Evolutionary conservation across 1,139 yeast genomes (phyloP), one percentile per base, ranked within the genome.

Genomic region (Zygotorulaspora mrakii): DNA sequence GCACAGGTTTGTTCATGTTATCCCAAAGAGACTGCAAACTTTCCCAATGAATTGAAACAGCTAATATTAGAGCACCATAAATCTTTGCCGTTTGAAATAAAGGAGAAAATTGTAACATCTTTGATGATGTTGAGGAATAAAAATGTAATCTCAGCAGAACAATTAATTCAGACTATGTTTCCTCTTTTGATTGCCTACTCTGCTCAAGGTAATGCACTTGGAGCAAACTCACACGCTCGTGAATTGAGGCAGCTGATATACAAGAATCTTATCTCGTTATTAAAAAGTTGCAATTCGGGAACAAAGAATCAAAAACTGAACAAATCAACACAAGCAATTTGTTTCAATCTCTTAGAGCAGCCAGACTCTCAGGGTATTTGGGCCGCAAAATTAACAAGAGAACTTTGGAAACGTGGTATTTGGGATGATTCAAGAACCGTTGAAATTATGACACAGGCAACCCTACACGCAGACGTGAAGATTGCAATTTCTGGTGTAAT

Each of bases 391-490:
- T 70, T 91, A 41, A 88, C 97, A 6, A 76, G 97, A 61, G 97
- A 91, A 63, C 71, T 91, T 41, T 91, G 99, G 99, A 76, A 95
- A 68, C 74, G 97, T 59, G 95, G 95, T 57, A 83, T 91, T 46
- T 91, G 99, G 99, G 96, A 88, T 62, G 99, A 91, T 64, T 76
- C 95, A 1, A 73, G 97, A 54, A 83, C 97, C 0, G 95, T 91
- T 17, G 98, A 91, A 64, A 79, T 91, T 55, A 89, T 94, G 97
- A 83, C 95, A 2, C 94, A 87, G 56, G 96, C 97, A 1, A 88
- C 96, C 1, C 65, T 85, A 45, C 96, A 88, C 59, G 55, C 84
- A 8, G 95, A 89, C 54, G 74, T 79, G 10, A 91, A 91, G 66
- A 94, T 91, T 39, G 85, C 95, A 9, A 70, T 82, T 44, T 85